phyloP scores from a whole-genome alignment of 108 stramenopile genomes.

The Pseudonitzschia multiseries region DNA sequence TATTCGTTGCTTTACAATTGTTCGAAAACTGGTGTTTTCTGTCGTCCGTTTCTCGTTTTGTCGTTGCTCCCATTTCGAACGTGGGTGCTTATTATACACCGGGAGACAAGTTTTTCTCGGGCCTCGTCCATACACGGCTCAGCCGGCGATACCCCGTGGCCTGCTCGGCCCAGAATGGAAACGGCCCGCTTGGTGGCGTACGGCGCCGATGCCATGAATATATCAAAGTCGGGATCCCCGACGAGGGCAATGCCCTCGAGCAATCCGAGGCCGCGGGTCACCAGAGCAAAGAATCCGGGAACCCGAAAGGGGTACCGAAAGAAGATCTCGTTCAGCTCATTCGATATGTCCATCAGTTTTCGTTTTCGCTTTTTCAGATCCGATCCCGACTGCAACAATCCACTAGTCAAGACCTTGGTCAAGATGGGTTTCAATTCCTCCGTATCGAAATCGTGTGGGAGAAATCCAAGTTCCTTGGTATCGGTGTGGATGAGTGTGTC shows the following conservation, averaged over 20 bases:
- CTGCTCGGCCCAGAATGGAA: slow-evolving; percentile 25
- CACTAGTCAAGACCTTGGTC: slow-evolving; percentile 71
- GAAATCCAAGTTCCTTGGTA: slow-evolving; percentile 82
- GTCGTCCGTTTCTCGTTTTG: neutral
- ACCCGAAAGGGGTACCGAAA: slow-evolving; percentile 87
- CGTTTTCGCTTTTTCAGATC: slow-evolving; percentile 68
- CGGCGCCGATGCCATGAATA: slow-evolving; percentile 85
- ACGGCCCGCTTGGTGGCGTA: slow-evolving; percentile 64
- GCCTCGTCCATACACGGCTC: slow-evolving; percentile 2
- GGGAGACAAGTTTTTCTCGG: neutral
- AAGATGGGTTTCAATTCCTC: slow-evolving; percentile 70
- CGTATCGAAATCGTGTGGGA: slow-evolving; percentile 82
- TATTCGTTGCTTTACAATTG: no score
- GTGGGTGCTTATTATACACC: neutral
- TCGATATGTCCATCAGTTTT: slow-evolving; percentile 81
- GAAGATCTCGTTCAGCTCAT: slow-evolving; percentile 89
- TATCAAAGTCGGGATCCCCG: slow-evolving; percentile 89
- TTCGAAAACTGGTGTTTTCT: no score
- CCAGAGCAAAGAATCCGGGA: slow-evolving; percentile 90
- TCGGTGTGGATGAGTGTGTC: slow-evolving; percentile 70
- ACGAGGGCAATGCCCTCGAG: slow-evolving; percentile 90
- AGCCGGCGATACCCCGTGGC: slow-evolving; percentile 17
- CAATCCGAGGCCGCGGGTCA: slow-evolving; percentile 85
- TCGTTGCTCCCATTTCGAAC: neutral
- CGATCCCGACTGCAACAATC: slow-evolving; percentile 74